These are phyloP conservation scores for Skeletonema menzelii DNA, from an alignment of 108 stramenopile species.

Conservation along the genomic window DNA sequence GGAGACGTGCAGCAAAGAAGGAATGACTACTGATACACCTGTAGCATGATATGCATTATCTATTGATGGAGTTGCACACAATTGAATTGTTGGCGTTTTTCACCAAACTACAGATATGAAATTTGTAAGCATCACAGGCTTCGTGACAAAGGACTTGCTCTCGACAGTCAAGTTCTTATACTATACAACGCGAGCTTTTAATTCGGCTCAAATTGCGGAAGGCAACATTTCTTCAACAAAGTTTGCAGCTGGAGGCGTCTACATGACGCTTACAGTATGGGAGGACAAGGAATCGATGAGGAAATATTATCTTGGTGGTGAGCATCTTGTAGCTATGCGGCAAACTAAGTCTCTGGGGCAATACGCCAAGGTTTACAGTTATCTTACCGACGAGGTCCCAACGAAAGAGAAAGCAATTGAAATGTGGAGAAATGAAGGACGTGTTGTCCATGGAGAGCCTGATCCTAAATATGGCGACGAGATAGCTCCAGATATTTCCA, in stretches of 20 bases:
- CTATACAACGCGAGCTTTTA: neutral
- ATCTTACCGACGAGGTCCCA: neutral
- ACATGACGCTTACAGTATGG: conserved; percentile 1
- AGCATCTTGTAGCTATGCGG: neutral
- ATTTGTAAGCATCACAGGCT: neutral
- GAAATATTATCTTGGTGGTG: neutral
- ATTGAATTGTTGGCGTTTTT: too few relatives aligned
- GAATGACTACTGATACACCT: too few relatives aligned
- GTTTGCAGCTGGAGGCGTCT: neutral
- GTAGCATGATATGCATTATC: too few relatives aligned
- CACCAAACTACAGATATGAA: too few relatives aligned
- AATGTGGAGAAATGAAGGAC: conserved; percentile 3
- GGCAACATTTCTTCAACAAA: neutral
- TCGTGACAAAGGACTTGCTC: conserved; percentile 1
- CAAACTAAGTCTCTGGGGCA: neutral
- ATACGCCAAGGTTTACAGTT: conserved; percentile 1
- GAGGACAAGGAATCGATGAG: neutral
- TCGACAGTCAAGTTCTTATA: neutral
- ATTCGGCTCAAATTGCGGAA: neutral
- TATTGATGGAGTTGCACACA: too few relatives aligned
- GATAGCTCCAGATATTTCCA: neutral
- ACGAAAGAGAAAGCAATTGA: conserved; percentile 1
- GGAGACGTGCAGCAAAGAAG: too few relatives aligned
- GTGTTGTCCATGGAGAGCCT: neutral
- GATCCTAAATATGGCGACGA: neutral